Base-by-base conservation (phyloP, 73 alveolate genomes). In the Durusdinium trenchii region DNA sequence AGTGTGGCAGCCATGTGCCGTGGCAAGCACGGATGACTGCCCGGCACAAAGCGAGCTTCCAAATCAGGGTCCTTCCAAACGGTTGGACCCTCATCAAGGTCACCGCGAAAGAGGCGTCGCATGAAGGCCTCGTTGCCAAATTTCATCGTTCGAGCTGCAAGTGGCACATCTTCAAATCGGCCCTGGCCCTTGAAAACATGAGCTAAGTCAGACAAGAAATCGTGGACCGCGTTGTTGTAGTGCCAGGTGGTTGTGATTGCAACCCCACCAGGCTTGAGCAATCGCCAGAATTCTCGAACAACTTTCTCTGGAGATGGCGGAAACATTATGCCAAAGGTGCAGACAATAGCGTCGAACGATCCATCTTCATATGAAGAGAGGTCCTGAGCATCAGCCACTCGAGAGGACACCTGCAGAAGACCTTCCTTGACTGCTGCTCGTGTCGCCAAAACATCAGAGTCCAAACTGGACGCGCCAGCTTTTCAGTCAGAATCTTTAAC, bases 231-330 rank as follows among this genome's bases (percentile, higher is more conserved):
- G 94, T 50, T 54, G 54, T 85, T 85, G 94, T 85, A 85, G 79
- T 85, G 94, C 94, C 94, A 85, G 23, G 94, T 85, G 5, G 79
- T 52, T 16, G 52, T 54, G n/a, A 85, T 40, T 7, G 78, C 94
- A 30, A 85, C 94, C 36, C 94, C 94, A 35, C 94, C 94, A 52
- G 94, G 94, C 38, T 35, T 54, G 79, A 85, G 42, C 57, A 85
- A 36, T 30, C 94, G 94, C 78, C 94, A 52, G 78, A 85, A 52
- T 23, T 85, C 94, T 51, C 78, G 52, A 10, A 51, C 94, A 30
- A 85, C 94, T 40, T 85, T 85, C 61, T 36, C 73, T n/a, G 94
- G 94, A 54, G 94, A 85, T n/a, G 78, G 78, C 16, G 94, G 94
- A 35, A 85, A 85, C 94, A 85, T 85, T 5, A 85, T 85, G 18